Evolutionary conservation across 768 basidiomycete genomes (phyloP), one percentile per base, ranked within the genome.

Genomic region (Asterophora parasitica): DNA sequence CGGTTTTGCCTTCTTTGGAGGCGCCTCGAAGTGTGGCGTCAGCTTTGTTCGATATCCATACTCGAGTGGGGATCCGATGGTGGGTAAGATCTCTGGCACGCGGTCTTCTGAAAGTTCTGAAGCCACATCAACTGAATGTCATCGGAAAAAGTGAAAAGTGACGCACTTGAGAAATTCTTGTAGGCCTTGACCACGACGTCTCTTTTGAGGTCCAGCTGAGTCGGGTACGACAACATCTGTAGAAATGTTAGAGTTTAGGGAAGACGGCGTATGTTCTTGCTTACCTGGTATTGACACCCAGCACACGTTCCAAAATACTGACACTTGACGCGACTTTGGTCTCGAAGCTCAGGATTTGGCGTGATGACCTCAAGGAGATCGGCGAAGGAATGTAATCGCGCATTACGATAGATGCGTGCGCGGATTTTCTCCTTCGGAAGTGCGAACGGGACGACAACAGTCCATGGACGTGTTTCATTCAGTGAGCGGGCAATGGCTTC

Each of bases 11-110:
- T 63, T 61, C 46, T 74, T 81, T 1, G 79, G 77, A 0, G 92
- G 83, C 0, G 83, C 77, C 17, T 93, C 89, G 52, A 98, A 98
- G 63, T 99, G 96, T 0, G 96, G 96, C 0, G 96, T 97, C 44
- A 99, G 83, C 69, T 99, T 99, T 1, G 96, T 99, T 27, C 95
- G 82, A 63, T 99, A 99, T 43, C 76, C 80, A 62, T 95, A 97
- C 45, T 94, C 82, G 41, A 89, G 72, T 0, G 95, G 96, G 0
- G 90, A 92, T n/a, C 81, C 78, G 6, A 92, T 82, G 0, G 93
- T 96, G 0, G 82, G 66, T 32, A 76, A 74, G 15, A 92, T 81
- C 0, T 64, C 44, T 7, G 95, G 93, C 1, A 95, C 67, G 0
- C 70, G 63, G 0, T 74, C 61, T 2, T 73, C 59, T 2, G 78